Evolutionary conservation across 768 basidiomycete genomes (phyloP), one percentile per base, ranked within the genome.

Genomic region (Termitomyces sp.): DNA sequence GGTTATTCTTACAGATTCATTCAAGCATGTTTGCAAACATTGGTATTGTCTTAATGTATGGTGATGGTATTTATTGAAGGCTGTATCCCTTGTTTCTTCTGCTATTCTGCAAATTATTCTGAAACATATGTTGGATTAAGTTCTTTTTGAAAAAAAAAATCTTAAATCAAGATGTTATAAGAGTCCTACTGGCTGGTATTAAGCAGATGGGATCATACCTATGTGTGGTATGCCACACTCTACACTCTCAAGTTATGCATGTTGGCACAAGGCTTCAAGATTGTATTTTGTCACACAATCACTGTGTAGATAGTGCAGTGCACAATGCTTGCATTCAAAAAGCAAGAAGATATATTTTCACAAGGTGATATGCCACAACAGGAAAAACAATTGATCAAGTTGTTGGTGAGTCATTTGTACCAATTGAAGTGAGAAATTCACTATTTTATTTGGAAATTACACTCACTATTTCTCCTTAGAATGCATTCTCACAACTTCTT

Each of bases 331-430:
- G 23, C n/a, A 43, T 43, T 25, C n/a, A 43, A 21, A 43, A 43
- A 25, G 42, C 42, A 44, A 68, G 45, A n/a, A n/a, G n/a, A n/a
- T n/a, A n/a, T n/a, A n/a, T n/a, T n/a, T n/a, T n/a, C n/a, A n/a
- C n/a, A n/a, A 54, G 62, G 16, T 61, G 64, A 19, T 64, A 64
- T 51, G 56, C 54, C 2, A 64, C 72, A 3, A 66, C 66, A 14
- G 66, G 66, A 32, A 48, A 45, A 0, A 32, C 25, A 12, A 67
- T 73, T 4, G 67, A 72, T 3, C n/a, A 44, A 0, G 21, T 72
- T 0, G 56, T 73, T 0, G 59, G 66, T 21, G 37, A 37, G 28
- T n/a, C n/a, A n/a, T n/a, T n/a, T n/a, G n/a, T n/a, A n/a, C n/a
- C n/a, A n/a, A n/a, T n/a, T n/a, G n/a, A n/a, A n/a, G n/a, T n/a